Base-by-base conservation (phyloP, 108 stramenopile species). In the Pseudonitzschia multiseries region DNA sequence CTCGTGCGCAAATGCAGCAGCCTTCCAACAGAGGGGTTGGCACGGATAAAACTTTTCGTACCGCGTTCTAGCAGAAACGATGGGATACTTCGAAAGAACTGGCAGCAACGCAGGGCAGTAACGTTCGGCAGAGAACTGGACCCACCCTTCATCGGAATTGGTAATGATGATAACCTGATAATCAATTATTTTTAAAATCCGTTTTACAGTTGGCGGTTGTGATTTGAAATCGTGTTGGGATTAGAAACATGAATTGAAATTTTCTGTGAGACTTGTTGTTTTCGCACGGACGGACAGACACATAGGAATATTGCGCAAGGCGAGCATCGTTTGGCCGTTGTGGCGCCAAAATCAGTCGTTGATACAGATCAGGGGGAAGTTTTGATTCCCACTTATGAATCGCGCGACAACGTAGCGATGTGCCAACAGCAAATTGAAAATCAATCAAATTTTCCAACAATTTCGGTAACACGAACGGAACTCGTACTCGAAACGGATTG, bases 1-100 rank as follows among this genome's bases (percentile, higher is more conserved):
- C 71, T 96, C 95, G 81, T 96, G 93, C 3, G 95, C 95, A 81
- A 96, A 96, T 40, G 95, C 95, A 20, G 95, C 95, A 18, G 95
- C 93, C 71, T 96, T 96, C 95, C 95, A 96, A 72, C 95, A 96
- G 9, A 94, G 79, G 4, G 95, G 91, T 72, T 92, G 90, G 21
- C 84, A 83, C 22, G 95, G 95, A 73, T 94, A 96, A 70, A 94
- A 93, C 22, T 82, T 78, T 75, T 96, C 95, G 65, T 93, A 96
- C 10, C 83, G 70, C 1, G 95, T 94, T 65, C 95, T 77, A 17
- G 95, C 93, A 22, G 89, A 91, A 41, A 96, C 83, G 64, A 96
- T 74, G 20, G 84, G 81, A 69, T 92, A 89, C 52, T 85, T 83
- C 6, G 75, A 71, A 24, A 96, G 80, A 5, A 86, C 73, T n/a